Evolutionary conservation across 2,329 filamentous ascomycete species (phyloP), one percentile per base, ranked within the genome.

Genomic region (Xylaria sp.): DNA sequence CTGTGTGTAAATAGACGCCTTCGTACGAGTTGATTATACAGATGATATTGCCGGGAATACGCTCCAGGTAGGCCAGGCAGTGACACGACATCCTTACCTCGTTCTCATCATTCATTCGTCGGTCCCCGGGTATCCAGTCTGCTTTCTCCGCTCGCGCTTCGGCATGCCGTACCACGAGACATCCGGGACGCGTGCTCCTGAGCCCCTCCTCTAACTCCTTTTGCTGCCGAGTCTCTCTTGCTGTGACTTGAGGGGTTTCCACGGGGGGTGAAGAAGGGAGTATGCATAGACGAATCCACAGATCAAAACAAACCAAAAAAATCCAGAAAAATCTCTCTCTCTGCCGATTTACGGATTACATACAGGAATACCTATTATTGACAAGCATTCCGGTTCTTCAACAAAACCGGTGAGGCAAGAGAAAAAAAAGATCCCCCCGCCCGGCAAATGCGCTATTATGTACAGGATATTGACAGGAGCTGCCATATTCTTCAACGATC

Each of bases 111-210:
- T 30, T 19, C 44, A 30, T 48, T 23, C 34, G 16, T 47, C 18
- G n/a, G 49, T 5, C 34, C 37, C 13, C 18, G 37, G 37, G 2
- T 42, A 42, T 42, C 3, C 37, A 42, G 37, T 42, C 23, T 30
- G 8, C 37, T 42, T 13, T 42, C 37, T 42, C 8, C 11, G 11
- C 37, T 42, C 8, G 7, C 8, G 16, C 37, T 10, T 49, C 23
- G 9, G 44, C 11, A 30, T 51, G 51, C 54, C 46, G 57, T 55
- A 52, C 53, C 37, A 55, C 51, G 35, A 19, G 19, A 37, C 23
- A 39, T 52, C 42, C 37, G 48, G 18, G 35, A 47, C 30, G 35
- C 34, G 16, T 51, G 51, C 23, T 39, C 44, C 46, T 50, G 23
- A 60, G 54, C 10, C 18, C 16, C 23, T 55, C 30, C 13, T 10